Base-by-base conservation (phyloP, 129 eudicot species). In the Tagetes patula region DNA sequence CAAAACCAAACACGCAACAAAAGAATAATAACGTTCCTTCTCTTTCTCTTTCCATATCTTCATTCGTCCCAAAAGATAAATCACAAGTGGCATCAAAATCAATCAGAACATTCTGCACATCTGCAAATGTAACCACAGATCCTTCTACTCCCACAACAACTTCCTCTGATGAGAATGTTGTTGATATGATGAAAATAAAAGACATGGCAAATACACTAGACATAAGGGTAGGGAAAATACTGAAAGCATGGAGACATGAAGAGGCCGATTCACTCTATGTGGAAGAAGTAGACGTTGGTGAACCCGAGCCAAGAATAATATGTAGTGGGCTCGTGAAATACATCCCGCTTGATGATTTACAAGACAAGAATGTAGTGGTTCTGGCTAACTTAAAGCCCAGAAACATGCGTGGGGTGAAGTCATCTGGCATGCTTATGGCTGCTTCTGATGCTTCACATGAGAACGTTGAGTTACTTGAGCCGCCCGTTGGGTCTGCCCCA, bases 391-490 rank as follows among this genome's bases (percentile, higher is more conserved):
- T 94, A 58, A 90, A 94, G 77, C 89, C 98, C 9, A 86, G 98
- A 78, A 94, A 94, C 74, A 94, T 93, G 98, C 90, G 96, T 11
- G 98, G 98, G 67, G 87, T 93, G 74, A 90, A 86, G 78, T 93
- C 96, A n/a, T 70, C 32, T 69, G 98, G 98, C 69, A 93, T 94
- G 98, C 92, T 94, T 78, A 86, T 94, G 97, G 98, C 98, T n/a
- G 98, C 98, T 59, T 90, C 98, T 77, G 98, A 90, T 86, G 92
- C 87, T 5, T 77, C 91, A 59, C 98, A 94, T 76, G 97, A 94
- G 89, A 90, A 84, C 58, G 91, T 94, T 55, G 96, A 94, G 88
- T 85, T 94, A 56, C 91, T 94, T 54, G 96, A 85, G 52, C 98
- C 97, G 30, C 97, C 96, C 14, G 89, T 84, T 67, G 91, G 90